These are phyloP conservation scores for Coemansia javaensis DNA, from an alignment of 192 early-diverging fungal genomes.

Conservation along the genomic window DNA sequence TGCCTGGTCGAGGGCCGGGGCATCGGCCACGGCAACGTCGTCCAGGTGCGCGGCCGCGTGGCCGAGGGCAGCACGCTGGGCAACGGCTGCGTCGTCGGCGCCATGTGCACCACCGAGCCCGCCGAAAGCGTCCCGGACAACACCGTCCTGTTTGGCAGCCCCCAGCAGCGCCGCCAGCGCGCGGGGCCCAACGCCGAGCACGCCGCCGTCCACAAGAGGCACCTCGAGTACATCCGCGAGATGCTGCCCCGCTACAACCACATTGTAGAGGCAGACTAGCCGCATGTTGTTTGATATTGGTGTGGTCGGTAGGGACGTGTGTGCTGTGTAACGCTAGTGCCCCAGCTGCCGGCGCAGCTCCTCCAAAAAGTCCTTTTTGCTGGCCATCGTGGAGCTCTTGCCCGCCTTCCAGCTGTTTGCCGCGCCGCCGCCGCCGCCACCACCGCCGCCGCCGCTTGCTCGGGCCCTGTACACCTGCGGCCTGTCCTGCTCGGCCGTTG, in stretches of 20 bases:
- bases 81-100: conserved; percentile 46
- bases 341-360: conserved; percentile 40
- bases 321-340: not conserved
- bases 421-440: not conserved
- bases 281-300: not conserved
- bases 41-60: conserved; percentile 32
- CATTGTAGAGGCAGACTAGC: conserved; percentile 44
- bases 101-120: conserved; percentile 23
- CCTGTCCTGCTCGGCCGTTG: conserved; percentile 16
- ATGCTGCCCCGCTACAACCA: conserved; percentile 52
- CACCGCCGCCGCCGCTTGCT: no score
- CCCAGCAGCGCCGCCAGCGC: conserved; percentile 27
- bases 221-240: conserved; percentile 47
- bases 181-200: conserved; percentile 22
- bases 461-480: conserved; percentile 22
- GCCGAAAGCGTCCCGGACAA: conserved; percentile 36
- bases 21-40: conserved; percentile 38
- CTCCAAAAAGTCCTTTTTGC: conserved; percentile 43
- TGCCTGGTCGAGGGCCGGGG: conserved; percentile 34
- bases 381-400: conserved; percentile 44
- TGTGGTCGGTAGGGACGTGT: not conserved
- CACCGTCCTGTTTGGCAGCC: conserved; percentile 42
- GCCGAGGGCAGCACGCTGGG: conserved; percentile 35
- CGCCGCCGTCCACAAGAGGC: conserved; percentile 23
- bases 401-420: conserved; percentile 19